Evolutionary conservation across 108 stramenopile species (phyloP).

Genomic region (Phaeodactylum tricornutum): DNA sequence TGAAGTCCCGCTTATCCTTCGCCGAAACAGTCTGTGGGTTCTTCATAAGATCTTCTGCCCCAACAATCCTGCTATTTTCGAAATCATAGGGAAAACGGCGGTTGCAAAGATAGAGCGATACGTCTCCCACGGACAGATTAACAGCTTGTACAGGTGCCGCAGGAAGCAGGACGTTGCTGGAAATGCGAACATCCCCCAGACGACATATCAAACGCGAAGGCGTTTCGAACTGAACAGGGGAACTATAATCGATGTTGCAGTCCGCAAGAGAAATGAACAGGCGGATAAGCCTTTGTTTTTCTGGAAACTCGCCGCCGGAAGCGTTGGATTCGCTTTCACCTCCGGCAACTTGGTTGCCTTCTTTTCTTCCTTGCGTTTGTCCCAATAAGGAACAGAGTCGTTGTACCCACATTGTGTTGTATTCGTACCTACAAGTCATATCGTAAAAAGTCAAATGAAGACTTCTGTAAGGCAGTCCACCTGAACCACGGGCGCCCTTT

Average conservation of each 20-base stretch:
- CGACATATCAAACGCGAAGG: conserved; percentile 44
- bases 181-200: conserved; percentile 55
- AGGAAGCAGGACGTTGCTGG: conserved; percentile 62
- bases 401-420: conserved; percentile 40
- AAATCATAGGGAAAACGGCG: conserved; percentile 30
- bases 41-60: not conserved
- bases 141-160: conserved; percentile 31
- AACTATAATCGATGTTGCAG: conserved; percentile 63
- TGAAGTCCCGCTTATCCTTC: too few relatives aligned
- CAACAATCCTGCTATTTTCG: conserved; percentile 41
- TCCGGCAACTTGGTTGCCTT: too few relatives aligned
- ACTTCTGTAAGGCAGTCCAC: conserved; percentile 14
- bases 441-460: conserved; percentile 57
- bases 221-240: conserved; percentile 30
- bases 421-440: conserved; percentile 46
- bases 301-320: too few relatives aligned
- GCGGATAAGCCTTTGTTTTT: too few relatives aligned
- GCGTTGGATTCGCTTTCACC: too few relatives aligned
- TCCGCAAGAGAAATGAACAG: conserved; percentile 57
- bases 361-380: too few relatives aligned
- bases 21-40: not conserved
- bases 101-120: conserved; percentile 39
- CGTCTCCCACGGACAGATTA: conserved; percentile 51
- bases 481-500: not conserved
- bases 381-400: too few relatives aligned